Evolutionary conservation across 495 filamentous ascomycete species (phyloP).

Genomic region (Penicillium cinerascens): DNA sequence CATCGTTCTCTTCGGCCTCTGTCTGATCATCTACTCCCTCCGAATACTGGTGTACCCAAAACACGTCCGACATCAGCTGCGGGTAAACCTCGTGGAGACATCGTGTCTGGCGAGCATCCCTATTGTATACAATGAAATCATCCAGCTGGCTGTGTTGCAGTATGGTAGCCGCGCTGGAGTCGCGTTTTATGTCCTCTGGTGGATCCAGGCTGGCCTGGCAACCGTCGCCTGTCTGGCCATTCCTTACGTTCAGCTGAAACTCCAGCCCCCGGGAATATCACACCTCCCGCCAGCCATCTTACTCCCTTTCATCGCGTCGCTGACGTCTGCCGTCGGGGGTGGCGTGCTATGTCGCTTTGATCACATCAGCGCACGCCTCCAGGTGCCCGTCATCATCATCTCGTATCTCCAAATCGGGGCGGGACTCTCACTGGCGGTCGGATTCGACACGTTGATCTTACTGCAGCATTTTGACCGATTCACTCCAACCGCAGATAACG

Average conservation of each 20-base stretch:
- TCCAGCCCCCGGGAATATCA: slow-evolving; percentile 24
- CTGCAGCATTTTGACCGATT: slow-evolving; percentile 23
- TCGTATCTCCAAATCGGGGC: slow-evolving; percentile 31
- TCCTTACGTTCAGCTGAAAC: slow-evolving; percentile 27
- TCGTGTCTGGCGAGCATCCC: slow-evolving; percentile 31
- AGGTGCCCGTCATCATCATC: slow-evolving; percentile 32
- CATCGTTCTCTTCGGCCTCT: slow-evolving; percentile 19
- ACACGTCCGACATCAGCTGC: slow-evolving; percentile 22
- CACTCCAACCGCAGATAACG: slow-evolving; percentile 16
- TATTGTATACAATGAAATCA: slow-evolving; percentile 30
- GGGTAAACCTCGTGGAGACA: slow-evolving; percentile 23
- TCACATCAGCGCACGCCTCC: slow-evolving; percentile 20
- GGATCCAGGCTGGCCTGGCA: slow-evolving; percentile 26
- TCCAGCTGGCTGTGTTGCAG: slow-evolving; percentile 21
- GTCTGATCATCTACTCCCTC: slow-evolving; percentile 23
- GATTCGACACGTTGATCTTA: slow-evolving; percentile 20
- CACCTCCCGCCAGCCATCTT: slow-evolving; percentile 18
- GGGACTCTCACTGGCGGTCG: slow-evolving; percentile 24
- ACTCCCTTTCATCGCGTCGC: slow-evolving; percentile 27
- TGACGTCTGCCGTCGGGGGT: slow-evolving; percentile 30
- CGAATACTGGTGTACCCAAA: slow-evolving; percentile 25
- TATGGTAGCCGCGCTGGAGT: slow-evolving; percentile 20
- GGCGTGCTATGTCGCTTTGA: slow-evolving; percentile 22
- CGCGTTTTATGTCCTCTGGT: slow-evolving; percentile 30
- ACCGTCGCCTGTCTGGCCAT: slow-evolving; percentile 17